Conservation (phyloP, 2,329 filamentous ascomycete genomes). For the Microsporum canis region DNA sequence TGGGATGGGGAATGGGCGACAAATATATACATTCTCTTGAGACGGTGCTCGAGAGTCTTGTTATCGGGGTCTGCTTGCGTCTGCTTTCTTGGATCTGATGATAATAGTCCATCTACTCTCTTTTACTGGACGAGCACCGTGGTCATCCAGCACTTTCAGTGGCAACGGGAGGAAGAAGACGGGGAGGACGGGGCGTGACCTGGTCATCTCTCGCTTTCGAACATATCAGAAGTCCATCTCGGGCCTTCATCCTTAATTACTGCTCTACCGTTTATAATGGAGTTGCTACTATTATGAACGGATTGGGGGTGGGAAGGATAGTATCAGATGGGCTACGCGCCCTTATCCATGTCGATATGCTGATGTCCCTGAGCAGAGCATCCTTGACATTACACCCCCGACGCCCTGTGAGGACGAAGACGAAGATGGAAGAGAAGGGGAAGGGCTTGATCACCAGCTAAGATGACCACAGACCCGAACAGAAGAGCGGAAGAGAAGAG, state of each 20-base stretch:
- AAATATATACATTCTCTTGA: not conserved
- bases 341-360: no score
- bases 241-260: not conserved
- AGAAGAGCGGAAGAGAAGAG: not conserved
- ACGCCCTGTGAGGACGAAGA: no score
- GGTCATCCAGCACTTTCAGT: not conserved
- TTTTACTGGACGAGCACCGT: no score
- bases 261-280: no score
- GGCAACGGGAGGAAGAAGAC: not conserved
- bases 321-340: not conserved
- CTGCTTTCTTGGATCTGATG: not conserved
- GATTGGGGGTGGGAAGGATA: not conserved
- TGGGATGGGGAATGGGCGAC: not conserved
- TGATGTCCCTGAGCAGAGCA: no score
- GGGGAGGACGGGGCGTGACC: not conserved
- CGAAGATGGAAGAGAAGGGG: no score
- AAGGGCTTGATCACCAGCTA: not conserved
- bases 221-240: not conserved
- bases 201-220: not conserved
- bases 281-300: not conserved
- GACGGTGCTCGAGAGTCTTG: not conserved
- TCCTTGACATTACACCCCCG: no score
- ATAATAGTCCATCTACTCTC: not conserved
- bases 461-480: not conserved
- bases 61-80: not conserved